A percentile compares a stretch with the other conserved stretches of the same genome.
Conservation (phyloP, 192 early-diverging fungal genomes). For the Rhizophagus prolifer region DNA sequence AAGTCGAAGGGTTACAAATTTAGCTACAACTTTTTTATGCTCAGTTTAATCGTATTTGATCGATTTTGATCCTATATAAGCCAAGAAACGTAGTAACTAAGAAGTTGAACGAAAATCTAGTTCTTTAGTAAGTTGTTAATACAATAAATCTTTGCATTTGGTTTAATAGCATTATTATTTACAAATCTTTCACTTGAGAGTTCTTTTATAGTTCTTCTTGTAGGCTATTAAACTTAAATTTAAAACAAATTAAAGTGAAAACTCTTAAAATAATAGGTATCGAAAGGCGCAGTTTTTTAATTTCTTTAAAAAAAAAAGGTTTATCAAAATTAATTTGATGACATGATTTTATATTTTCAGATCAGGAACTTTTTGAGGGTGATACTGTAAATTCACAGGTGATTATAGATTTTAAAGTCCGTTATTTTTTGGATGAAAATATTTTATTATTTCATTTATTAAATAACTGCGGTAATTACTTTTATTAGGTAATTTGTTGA, state of each 20-base stretch:
- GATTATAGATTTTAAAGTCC: not conserved
- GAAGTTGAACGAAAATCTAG: not conserved
- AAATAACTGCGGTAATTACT: not conserved
- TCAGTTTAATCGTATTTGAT: not conserved
- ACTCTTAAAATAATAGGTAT: not conserved
- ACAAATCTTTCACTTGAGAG: not conserved
- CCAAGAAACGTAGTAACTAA: not conserved
- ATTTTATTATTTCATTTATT: not conserved
- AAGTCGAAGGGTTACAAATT: not conserved
- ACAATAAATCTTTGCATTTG: not conserved
- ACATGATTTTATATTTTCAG: not conserved
- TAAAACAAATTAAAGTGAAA: not conserved
- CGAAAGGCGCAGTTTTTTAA: not conserved
- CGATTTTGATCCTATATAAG: not conserved
- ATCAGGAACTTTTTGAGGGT: not conserved
- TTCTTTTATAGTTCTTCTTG: not conserved
- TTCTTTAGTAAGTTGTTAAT: not conserved
- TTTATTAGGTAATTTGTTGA: not conserved
- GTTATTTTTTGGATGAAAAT: not conserved
- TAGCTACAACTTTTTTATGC: not conserved
- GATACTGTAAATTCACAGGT: not conserved
- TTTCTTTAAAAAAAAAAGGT: not conserved
- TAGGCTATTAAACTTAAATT: not conserved
- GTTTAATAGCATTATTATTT: not conserved
- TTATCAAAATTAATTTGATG: not conserved